Evolutionary conservation across 768 basidiomycete genomes (phyloP), one percentile per base, ranked within the genome.

Genomic region (Tricholoma saponaceum): DNA sequence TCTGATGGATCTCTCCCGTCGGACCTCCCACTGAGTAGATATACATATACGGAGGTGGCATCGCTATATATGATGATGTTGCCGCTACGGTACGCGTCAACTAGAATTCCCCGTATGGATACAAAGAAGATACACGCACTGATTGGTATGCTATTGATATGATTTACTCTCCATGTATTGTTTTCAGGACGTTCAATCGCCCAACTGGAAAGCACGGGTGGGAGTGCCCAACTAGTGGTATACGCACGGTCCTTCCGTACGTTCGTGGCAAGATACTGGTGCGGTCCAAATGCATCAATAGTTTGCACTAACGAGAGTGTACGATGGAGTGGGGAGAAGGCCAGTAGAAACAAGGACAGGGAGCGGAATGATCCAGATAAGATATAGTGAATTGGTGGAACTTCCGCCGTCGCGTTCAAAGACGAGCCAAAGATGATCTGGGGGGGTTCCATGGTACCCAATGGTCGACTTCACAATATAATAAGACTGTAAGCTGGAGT

Each of bases 351-450:
- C 32, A 82, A 71, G 0, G 82, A 81, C 0, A 81, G 50, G 0
- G 82, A 81, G 30, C 78, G 76, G 63, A 83, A 83, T 0, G 81
- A 83, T 28, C 80, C 82, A 1, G 78, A 67, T 6, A 82, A 61
- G 52, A 80, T 69, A 63, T 78, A 73, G 57, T 73, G 67, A 12
- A 66, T 62, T 18, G 59, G 51, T 0, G 54, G 41, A 16, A 13
- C 10, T 26, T 51, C 16, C 5, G 54, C 18, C 53, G 56, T 56
- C 28, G 58, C 44, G 10, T 52, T 51, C 18, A 51, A 62, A 13
- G 57, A 16, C 20, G 57, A 35, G 13, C 20, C 20, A 23, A 66
- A 58, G 41, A 54, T 30, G 16, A 30, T 28, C 25, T 59, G 62
- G 37, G 55, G 51, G 52, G 55, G 4, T 22, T 66, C 59, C 65